These are phyloP conservation scores for Fomitopsis palustris DNA, from an alignment of 1,284 basidiomycete species.

Conservation along the genomic window DNA sequence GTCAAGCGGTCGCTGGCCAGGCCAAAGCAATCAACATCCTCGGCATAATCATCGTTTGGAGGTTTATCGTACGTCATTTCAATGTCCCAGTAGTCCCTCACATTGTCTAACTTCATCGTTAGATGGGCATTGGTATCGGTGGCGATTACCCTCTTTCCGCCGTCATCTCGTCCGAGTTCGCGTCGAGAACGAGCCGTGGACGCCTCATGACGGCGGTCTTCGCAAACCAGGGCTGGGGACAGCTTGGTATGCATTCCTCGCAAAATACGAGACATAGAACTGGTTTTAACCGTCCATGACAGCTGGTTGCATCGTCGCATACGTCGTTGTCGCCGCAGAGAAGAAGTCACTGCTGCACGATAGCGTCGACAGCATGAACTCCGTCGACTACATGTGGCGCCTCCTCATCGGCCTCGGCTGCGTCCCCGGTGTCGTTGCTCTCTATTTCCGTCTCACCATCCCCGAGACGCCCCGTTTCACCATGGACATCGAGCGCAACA, in stretches of 20 bases:
- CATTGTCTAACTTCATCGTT: neutral
- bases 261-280: conserved; percentile 10
- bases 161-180: conserved; percentile 58
- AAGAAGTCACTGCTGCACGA: conserved; percentile 56
- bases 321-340: conserved; percentile 69
- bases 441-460: conserved; percentile 78
- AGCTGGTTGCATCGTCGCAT: conserved; percentile 66
- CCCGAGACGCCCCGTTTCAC: conserved; percentile 85
- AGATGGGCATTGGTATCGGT: conserved; percentile 47
- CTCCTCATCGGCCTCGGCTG: conserved; percentile 70
- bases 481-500: conserved; percentile 86
- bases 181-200: conserved; percentile 53
- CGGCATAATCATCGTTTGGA: conserved; percentile 56
- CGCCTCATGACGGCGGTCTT: conserved; percentile 57
- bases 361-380: conserved; percentile 36
- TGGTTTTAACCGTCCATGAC: neutral
- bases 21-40: conserved; percentile 56
- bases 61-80: conserved; percentile 37
- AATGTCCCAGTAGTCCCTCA: neutral
- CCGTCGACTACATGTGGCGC: conserved; percentile 65
- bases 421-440: conserved; percentile 61
- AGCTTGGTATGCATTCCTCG: conserved; percentile 35
- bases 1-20: conserved; percentile 44
- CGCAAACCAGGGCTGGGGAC: conserved; percentile 53
- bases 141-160: conserved; percentile 54